Base-by-base conservation (phyloP, 164 flowering plant species). In the Aristolochia fimbriata region DNA sequence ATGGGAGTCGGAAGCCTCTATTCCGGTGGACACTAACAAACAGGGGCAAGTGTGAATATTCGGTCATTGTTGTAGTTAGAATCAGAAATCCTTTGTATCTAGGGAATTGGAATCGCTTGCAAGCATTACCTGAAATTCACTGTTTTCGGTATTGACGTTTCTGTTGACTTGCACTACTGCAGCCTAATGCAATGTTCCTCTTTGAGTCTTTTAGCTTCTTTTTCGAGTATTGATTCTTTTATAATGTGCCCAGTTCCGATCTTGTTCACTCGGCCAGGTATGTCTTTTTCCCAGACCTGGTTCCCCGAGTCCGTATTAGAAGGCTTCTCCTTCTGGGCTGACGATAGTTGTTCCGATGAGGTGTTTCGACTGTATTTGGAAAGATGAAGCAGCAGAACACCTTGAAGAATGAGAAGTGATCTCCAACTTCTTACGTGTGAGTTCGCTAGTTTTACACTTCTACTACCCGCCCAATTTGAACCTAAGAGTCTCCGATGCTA, bases 1-100 rank as follows among this genome's bases (percentile, higher is more conserved):
- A 2, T 74, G 74, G 77, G 66, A 64, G 25, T 49, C 69, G 8
- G 77, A 73, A 66, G n/a, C 53, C 50, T 62, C 73, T 2, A 55
- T 51, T 41, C 4, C 53, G 20, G 51, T 46, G 55, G 68, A 70
- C 52, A 53, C 41, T 20, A 21, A 23, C 33, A 70, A 61, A 51
- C 73, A 64, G 46, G 51, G 51, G 37, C 55, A 51, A 54, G n/a
- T 55, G 16, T 62, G 58, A 62, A 19, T 22, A 24, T 19, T 7
- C 15, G 27, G 17, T 37, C 30, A 21, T 52, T 10, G 21, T 21
- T 23, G 15, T 20, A 27, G 25, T 5, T 23, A 9, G 14, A 21
- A 8, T 6, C 55, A 52, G 8, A 22, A n/a, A 27, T 23, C 25
- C 5, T 14, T 22, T 52, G 55, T 52, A 21, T 52, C 11, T 37